Evolutionary conservation across 2,329 filamentous ascomycete genomes (phyloP).

Genomic region (Monilinia aucupariae): DNA sequence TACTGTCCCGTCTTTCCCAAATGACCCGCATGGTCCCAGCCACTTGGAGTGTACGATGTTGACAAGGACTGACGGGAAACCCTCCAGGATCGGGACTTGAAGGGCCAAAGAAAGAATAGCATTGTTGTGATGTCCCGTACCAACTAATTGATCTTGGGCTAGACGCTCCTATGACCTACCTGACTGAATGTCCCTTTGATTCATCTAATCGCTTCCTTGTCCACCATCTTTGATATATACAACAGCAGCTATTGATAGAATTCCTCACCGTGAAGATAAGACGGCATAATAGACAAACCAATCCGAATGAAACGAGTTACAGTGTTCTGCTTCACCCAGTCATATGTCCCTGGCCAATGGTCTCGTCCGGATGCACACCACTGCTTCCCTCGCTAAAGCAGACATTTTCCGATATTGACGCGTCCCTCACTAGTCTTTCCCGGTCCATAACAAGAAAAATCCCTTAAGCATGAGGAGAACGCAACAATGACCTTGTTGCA

Average conservation of each 20-base stretch:
- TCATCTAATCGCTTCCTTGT: not conserved
- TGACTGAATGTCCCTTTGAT: not conserved
- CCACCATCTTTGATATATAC: not conserved
- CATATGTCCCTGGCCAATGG: not conserved
- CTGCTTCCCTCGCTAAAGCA: conserved; percentile 15
- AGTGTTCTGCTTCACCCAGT: not conserved
- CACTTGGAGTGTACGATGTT: not conserved
- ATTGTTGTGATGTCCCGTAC: not conserved
- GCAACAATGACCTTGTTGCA: not conserved
- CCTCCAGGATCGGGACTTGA: not conserved
- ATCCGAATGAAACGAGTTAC: not conserved
- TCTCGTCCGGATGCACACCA: conserved; percentile 10
- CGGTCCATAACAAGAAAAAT: not conserved
- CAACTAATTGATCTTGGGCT: no score
- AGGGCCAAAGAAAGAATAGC: not conserved
- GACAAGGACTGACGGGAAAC: not conserved
- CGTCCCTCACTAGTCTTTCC: not conserved
- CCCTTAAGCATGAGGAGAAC: not conserved
- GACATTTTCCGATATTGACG: conserved; percentile 6
- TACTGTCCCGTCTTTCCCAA: not conserved
- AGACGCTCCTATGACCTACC: not conserved
- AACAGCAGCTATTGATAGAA: not conserved
- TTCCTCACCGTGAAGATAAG: not conserved
- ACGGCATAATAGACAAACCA: not conserved
- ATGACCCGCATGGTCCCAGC: conserved; percentile 1